Evolutionary conservation across 345 rosid genomes (phyloP).

Genomic region (Tarenaya hassleriana): DNA sequence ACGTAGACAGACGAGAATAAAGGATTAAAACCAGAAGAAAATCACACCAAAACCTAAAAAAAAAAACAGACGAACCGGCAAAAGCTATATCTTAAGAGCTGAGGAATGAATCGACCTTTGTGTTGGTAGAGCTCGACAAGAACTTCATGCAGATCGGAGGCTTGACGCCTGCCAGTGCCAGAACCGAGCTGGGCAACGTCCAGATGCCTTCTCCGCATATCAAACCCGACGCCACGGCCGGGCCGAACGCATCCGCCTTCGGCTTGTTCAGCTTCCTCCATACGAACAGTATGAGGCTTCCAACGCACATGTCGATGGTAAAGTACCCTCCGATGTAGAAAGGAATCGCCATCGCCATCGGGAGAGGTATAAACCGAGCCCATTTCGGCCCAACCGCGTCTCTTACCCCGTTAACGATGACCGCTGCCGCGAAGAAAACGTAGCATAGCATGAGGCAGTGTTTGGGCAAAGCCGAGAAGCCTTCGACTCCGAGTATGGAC

Average conservation of each 20-base stretch:
- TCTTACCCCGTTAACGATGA: slow-evolving; percentile 24
- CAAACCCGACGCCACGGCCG: slow-evolving; percentile 82
- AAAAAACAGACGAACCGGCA: no score
- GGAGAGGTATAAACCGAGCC: slow-evolving; percentile 30
- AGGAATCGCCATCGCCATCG: slow-evolving; percentile 44
- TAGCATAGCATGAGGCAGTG: slow-evolving; percentile 27
- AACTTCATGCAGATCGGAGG: slow-evolving; percentile 95
- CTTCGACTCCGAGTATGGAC: slow-evolving; percentile 32
- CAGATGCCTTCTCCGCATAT: slow-evolving; percentile 89
- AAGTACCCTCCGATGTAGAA: slow-evolving; percentile 38
- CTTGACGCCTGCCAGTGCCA: slow-evolving; percentile 51
- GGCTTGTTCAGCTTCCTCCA: slow-evolving; percentile 54
- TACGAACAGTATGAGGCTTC: slow-evolving; percentile 38
- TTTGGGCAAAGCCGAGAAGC: slow-evolving; percentile 19
- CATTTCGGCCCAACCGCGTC: slow-evolving; percentile 10
- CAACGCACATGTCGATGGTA: slow-evolving; percentile 42
- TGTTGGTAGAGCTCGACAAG: slow-evolving; percentile 47
- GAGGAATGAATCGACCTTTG: slow-evolving; percentile 37
- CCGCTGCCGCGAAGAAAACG: slow-evolving; percentile 33
- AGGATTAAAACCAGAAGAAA: background rate
- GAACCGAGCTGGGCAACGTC: slow-evolving; percentile 83
- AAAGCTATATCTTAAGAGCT: no score
- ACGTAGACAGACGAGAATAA: background rate
- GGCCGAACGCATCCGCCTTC: slow-evolving; percentile 46
- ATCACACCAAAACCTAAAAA: background rate